phyloP scores from a whole-genome alignment of 805 yeast species.

The Scheffersomyces lignosus region DNA sequence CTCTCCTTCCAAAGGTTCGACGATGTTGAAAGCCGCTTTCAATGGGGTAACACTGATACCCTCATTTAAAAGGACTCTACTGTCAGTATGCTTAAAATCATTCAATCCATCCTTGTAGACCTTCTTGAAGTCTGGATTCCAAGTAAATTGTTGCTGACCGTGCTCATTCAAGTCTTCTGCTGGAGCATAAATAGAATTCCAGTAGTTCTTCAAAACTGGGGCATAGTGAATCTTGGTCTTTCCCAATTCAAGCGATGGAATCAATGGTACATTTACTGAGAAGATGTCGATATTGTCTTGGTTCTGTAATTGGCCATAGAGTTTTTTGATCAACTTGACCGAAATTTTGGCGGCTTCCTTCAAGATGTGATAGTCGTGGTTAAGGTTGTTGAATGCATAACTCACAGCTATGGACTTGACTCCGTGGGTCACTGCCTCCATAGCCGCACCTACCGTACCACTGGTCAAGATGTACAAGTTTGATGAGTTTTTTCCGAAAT shows the following conservation, averaged over 20 bases:
- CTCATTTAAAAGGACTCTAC: slow-evolving; percentile 64
- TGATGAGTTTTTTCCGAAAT: slow-evolving; percentile 90
- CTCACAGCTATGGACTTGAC: slow-evolving; percentile 78
- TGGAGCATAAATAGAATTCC: slow-evolving; percentile 65
- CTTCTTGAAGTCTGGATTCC: slow-evolving; percentile 81
- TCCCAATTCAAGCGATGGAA: slow-evolving; percentile 49
- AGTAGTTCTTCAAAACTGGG: slow-evolving; percentile 77
- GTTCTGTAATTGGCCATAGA: slow-evolving; percentile 58
- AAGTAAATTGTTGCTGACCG: slow-evolving; percentile 53
- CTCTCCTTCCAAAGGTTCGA: slow-evolving; percentile 57
- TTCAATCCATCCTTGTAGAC: slow-evolving; percentile 54
- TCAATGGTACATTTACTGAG: slow-evolving; percentile 81
- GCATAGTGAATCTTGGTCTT: slow-evolving; percentile 66
- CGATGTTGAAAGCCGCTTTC: slow-evolving; percentile 65
- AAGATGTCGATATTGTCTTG: slow-evolving; percentile 62
- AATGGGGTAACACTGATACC: slow-evolving; percentile 56
- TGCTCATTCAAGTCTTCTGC: slow-evolving; percentile 16
- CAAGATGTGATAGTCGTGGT: slow-evolving; percentile 50
- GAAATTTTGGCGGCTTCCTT: slow-evolving; percentile 67
- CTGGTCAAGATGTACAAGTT: slow-evolving; percentile 86
- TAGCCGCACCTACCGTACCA: slow-evolving; percentile 96
- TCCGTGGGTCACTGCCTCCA: slow-evolving; percentile 83
- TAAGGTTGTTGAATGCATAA: slow-evolving; percentile 68
- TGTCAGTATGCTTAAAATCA: slow-evolving; percentile 58
- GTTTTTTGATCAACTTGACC: slow-evolving; percentile 59